phyloP scores from a whole-genome alignment of 805 yeast genomes.

The Ogataea methanolica region DNA sequence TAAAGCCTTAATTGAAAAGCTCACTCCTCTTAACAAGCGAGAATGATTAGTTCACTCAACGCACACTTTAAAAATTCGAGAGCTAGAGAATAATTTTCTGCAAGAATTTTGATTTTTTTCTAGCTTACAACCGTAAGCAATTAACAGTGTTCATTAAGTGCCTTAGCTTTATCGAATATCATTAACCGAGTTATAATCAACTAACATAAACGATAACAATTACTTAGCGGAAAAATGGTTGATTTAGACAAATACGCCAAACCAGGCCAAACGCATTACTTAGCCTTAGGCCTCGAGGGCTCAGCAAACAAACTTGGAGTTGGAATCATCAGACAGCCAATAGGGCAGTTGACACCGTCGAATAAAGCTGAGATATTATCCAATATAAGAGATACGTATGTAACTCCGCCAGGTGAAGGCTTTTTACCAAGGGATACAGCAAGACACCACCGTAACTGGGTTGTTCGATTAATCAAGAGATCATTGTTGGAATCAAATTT shows the following conservation, averaged over 20 bases:
- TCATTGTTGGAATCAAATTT: slow-evolving; percentile 64
- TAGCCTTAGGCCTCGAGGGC: slow-evolving; percentile 92
- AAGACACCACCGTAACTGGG: slow-evolving; percentile 94
- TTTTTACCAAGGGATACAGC: slow-evolving; percentile 96
- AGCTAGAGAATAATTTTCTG: too few species aligned
- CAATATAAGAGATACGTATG: slow-evolving; percentile 92
- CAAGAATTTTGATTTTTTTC: too few species aligned
- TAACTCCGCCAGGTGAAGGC: slow-evolving; percentile 98
- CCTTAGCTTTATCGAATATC: too few species aligned
- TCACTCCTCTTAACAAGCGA: too few species aligned
- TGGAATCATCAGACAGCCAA: slow-evolving; percentile 76
- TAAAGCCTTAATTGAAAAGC: too few species aligned
- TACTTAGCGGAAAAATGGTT: slow-evolving; percentile 7
- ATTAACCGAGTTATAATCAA: slow-evolving; percentile 21
- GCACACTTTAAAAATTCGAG: too few species aligned
- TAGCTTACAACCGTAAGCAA: too few species aligned
- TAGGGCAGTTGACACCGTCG: slow-evolving; percentile 49
- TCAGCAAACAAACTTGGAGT: slow-evolving; percentile 96
- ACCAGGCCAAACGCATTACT: slow-evolving; percentile 43
- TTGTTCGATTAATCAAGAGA: slow-evolving; percentile 63
- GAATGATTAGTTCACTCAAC: too few species aligned
- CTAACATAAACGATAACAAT: slow-evolving; percentile 18
- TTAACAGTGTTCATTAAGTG: too few species aligned
- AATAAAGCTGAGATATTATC: slow-evolving; percentile 74
- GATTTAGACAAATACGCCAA: slow-evolving; percentile 39